A percentile compares a stretch with the other conserved stretches of the same genome.
Evolutionary conservation across 768 basidiomycete genomes (phyloP).

Genomic region (Terana coerulea): DNA sequence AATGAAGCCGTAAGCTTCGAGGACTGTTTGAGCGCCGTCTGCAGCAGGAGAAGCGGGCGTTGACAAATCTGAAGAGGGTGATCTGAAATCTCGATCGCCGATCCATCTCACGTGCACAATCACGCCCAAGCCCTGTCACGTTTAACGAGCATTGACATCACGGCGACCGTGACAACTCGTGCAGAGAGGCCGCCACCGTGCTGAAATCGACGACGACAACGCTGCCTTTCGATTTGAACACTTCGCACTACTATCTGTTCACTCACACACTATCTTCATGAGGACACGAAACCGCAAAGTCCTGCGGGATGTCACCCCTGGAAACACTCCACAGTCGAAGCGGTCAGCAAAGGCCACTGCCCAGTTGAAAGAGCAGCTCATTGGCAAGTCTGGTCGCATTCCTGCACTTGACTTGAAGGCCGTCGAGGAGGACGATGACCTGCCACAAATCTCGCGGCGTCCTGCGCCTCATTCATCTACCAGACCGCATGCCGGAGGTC

Average conservation of each 20-base stretch:
- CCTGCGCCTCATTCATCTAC: not conserved
- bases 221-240: not conserved
- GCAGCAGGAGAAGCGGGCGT: no score
- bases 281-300: slow-evolving; percentile 12
- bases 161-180: not conserved
- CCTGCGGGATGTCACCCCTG: slow-evolving; percentile 23
- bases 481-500: not conserved
- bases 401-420: slow-evolving; percentile 13
- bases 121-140: not conserved
- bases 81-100: no score
- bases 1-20: no score
- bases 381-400: slow-evolving; percentile 2
- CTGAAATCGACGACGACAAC: no score
- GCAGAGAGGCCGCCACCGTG: not conserved
- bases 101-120: not conserved
- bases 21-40: no score
- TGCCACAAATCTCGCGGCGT: not conserved
- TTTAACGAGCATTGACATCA: not conserved
- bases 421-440: not conserved
- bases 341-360: slow-evolving; percentile 2
- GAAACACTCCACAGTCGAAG: slow-evolving; percentile 22
- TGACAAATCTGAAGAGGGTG: not conserved
- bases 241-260: not conserved
- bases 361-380: not conserved
- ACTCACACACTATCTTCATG: not conserved